Base-by-base conservation (phyloP, 2,329 filamentous ascomycete genomes). In the Peltaster fructicola region DNA sequence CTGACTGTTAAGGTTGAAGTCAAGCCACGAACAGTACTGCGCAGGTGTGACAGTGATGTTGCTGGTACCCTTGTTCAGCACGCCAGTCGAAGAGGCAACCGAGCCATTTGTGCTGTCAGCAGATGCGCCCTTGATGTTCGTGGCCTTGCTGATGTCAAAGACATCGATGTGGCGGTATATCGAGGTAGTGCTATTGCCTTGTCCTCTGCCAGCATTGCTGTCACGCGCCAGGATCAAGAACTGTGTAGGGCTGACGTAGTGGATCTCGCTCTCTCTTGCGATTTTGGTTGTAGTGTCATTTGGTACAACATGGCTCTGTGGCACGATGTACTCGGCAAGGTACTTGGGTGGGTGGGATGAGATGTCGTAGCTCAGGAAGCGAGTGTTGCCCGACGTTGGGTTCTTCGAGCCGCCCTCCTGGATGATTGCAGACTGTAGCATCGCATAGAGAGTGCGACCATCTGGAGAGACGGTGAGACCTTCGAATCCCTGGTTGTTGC, bases 401-500 rank as follows among this genome's bases (percentile, higher is more conserved):
- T 62, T 63, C 24, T 59, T 59, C 22, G 57, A 49, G 7, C 65
- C 68, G 21, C 71, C 70, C 33, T 73, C 66, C 38, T 74, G 68
- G 30, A 63, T 59, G 4, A 68, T 52, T 0, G 73, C 71, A 2
- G 66, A 68, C 43, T 82, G 74, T 12, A 78, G 52, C 29, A 80
- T 56, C 2, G 64, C 62, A 40, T 67, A 79, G 7, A 80, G 53
- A 2, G 57, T 65, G 32, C 65, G 68, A 7, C 72, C 70, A 34
- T 75, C 66, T 0, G 61, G 54, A 3, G 63, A 68, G n/a, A 64
- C 48, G 0, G 69, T 73, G 23, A 81, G 48, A 0, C 68, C 73
- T 47, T 81, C 75, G 23, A 80, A 66, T n/a, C 75, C 74, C 43
- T 78, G 73, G 46, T 81, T 81, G 46, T 81, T 79, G 27, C 61